phyloP scores from a whole-genome alignment of 495 filamentous ascomycete species.

The Astrocystis sublimbata region DNA sequence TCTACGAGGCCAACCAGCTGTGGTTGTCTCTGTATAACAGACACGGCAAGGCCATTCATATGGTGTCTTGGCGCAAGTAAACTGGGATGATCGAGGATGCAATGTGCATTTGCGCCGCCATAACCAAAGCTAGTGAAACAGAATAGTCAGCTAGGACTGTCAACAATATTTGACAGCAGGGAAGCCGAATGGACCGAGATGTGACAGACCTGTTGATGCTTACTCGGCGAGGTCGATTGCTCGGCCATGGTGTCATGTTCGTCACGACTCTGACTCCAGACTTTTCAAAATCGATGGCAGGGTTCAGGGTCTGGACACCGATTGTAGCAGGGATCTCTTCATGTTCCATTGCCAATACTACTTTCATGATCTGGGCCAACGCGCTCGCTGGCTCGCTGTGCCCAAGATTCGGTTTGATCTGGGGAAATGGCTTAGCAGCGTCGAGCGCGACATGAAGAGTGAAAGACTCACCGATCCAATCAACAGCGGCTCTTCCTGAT shows the following conservation, averaged over 20 bases:
- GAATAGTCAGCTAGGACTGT: too few relatives aligned
- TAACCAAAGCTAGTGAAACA: slow-evolving; percentile 50
- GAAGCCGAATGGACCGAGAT: not conserved
- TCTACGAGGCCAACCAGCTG: too few relatives aligned
- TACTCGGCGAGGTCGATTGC: not conserved
- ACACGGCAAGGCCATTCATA: not conserved
- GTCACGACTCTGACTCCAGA: slow-evolving; percentile 37
- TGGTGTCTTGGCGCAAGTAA: not conserved
- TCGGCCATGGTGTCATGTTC: slow-evolving; percentile 1
- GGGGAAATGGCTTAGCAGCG: not conserved
- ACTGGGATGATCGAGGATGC: slow-evolving; percentile 38
- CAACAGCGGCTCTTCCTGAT: slow-evolving; percentile 28
- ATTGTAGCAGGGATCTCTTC: slow-evolving; percentile 46
- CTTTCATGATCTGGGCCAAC: slow-evolving; percentile 53
- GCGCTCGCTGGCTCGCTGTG: slow-evolving; percentile 54
- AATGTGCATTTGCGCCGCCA: slow-evolving; percentile 53
- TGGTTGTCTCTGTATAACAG: too few relatives aligned
- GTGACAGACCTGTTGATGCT: slow-evolving; percentile 36
- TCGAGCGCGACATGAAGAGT: not conserved
- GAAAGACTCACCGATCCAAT: slow-evolving; percentile 41
- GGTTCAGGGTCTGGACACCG: slow-evolving; percentile 47
- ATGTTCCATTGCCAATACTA: slow-evolving; percentile 20
- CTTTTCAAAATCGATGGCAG: slow-evolving; percentile 36
- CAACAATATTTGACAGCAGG: too few relatives aligned
- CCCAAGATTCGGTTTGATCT: slow-evolving; percentile 54